phyloP scores from a whole-genome alignment of 257 asterid species.

The Cynanchum wilfordii region DNA sequence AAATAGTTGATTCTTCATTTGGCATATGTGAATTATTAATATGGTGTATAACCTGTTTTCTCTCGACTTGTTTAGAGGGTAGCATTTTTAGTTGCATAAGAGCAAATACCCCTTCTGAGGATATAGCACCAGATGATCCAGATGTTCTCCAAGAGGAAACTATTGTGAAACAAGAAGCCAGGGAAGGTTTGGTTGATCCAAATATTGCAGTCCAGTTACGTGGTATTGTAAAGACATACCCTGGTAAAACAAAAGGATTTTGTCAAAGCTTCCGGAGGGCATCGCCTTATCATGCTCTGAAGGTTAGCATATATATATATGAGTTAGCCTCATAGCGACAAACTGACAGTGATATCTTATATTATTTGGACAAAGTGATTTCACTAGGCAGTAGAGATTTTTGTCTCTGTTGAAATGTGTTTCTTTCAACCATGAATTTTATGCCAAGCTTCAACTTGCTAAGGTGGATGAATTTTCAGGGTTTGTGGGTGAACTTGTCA shows the following conservation, averaged over 20 bases:
- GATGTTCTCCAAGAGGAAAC: slow-evolving; percentile 90
- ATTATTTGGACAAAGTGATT: background rate
- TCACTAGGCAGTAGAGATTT: background rate
- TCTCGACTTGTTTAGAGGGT: slow-evolving; percentile 55
- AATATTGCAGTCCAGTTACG: slow-evolving; percentile 72
- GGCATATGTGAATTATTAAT: background rate
- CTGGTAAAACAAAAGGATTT: slow-evolving; percentile 55
- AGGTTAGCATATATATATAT: slow-evolving; percentile 34
- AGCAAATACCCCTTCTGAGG: slow-evolving; percentile 47
- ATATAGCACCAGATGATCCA: slow-evolving; percentile 65
- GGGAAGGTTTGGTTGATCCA: slow-evolving; percentile 49
- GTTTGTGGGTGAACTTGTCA: slow-evolving; percentile 83
- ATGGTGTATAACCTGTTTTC: background rate
- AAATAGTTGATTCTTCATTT: slow-evolving; percentile 1
- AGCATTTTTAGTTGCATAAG: slow-evolving; percentile 66
- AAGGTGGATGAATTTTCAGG: slow-evolving; percentile 42
- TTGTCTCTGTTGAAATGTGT: background rate
- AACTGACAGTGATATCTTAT: background rate
- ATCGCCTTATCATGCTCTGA: slow-evolving; percentile 88
- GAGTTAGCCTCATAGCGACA: background rate
- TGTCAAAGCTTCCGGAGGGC: slow-evolving; percentile 70
- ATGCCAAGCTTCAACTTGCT: background rate
- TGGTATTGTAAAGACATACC: slow-evolving; percentile 72
- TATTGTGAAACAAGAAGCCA: slow-evolving; percentile 62
- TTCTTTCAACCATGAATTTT: background rate